Evolutionary conservation across 2,329 filamentous ascomycete genomes (phyloP).

Genomic region (Talaromyces sp.): DNA sequence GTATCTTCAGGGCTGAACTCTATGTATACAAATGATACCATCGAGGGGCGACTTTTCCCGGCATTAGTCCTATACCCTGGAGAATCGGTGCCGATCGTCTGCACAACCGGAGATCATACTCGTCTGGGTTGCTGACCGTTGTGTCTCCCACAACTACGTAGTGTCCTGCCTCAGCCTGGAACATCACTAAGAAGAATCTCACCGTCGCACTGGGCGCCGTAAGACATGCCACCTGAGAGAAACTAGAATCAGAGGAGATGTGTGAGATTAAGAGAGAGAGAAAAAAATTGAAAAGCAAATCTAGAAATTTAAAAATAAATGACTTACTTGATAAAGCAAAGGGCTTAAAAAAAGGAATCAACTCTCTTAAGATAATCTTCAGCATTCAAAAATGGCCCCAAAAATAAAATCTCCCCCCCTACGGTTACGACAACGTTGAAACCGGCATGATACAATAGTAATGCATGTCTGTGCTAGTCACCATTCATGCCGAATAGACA

Average conservation of each 20-base stretch:
- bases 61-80: not conserved
- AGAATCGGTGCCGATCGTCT: slow-evolving; percentile 1
- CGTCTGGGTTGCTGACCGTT: slow-evolving; percentile 11
- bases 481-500: not conserved
- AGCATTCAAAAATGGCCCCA: not conserved
- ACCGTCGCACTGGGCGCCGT: slow-evolving; percentile 8
- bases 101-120: not conserved
- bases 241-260: not conserved
- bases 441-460: slow-evolving; percentile 2
- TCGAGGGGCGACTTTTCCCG: not conserved
- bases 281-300: too few relatives aligned
- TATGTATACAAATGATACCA: not conserved
- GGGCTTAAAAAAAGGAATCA: not conserved
- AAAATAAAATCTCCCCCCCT: not conserved
- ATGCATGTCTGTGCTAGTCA: not conserved
- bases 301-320: too few relatives aligned
- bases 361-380: not conserved
- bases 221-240: not conserved
- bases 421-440: slow-evolving; percentile 1
- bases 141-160: not conserved
- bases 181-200: slow-evolving; percentile 10
- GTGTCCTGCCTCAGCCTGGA: slow-evolving; percentile 15
- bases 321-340: too few relatives aligned
- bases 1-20: not conserved
- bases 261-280: too few relatives aligned